Evolutionary conservation across 1,139 yeast species (phyloP).

Genomic region (Zygoascus sp.): DNA sequence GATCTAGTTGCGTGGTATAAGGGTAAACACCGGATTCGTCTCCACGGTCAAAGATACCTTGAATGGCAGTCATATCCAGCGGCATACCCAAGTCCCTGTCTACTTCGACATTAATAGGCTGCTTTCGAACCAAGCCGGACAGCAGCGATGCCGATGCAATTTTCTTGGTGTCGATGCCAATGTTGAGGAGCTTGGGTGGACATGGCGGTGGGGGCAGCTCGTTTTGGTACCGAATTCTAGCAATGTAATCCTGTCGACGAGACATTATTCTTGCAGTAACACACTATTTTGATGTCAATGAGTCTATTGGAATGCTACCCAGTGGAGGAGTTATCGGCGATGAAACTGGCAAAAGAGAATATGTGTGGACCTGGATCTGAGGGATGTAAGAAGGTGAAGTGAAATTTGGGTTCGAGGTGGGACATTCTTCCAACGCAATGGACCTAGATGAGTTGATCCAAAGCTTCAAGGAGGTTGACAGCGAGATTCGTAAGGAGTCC

Average conservation of each 20-base stretch:
- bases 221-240: constrained; percentile 79
- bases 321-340: too few species aligned
- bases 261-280: too few species aligned
- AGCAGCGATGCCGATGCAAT: constrained; percentile 58
- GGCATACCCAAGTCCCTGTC: constrained; percentile 80
- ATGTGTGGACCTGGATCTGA: neutral
- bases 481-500: constrained; percentile 46
- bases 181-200: constrained; percentile 76
- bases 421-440: neutral
- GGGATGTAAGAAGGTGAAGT: neutral
- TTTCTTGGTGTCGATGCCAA: constrained; percentile 42
- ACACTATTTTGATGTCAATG: too few species aligned
- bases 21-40: constrained; percentile 46
- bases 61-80: constrained; percentile 63
- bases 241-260: constrained; percentile 75
- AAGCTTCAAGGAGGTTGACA: constrained; percentile 19
- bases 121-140: constrained; percentile 70
- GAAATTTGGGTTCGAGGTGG: neutral
- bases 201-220: constrained; percentile 91
- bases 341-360: too few species aligned
- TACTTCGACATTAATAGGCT: constrained; percentile 60
- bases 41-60: constrained; percentile 63
- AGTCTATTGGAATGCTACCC: too few species aligned
- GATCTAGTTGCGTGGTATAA: constrained; percentile 41
- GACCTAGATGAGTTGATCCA: neutral